Evolutionary conservation across 305 asterid genomes (phyloP), one percentile per base, ranked within the genome.

Genomic region (Ilex paraguariensis): DNA sequence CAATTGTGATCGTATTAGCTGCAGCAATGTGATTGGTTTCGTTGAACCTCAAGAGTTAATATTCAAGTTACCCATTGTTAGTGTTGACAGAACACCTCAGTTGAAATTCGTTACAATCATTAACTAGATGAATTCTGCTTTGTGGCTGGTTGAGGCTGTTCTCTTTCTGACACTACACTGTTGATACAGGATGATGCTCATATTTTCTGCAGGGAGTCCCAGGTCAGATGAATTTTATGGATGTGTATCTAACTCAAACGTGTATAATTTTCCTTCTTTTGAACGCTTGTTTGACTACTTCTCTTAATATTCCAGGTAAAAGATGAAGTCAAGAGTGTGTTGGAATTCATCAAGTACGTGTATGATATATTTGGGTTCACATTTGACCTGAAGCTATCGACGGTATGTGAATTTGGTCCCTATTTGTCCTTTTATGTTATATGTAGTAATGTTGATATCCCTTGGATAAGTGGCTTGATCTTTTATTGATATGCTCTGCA

Each of bases 141-240:
- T 8, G 9, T 36, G 42, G 42, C 7, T 36, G 42, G 42, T 36
- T 36, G 42, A 36, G 42, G 42, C 42, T 36, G 42, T 21, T 21
- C 42, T 36, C 42, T 59, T 61, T 75, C 60, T 77, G 75, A 80
- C 70, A 59, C 71, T 62, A 61, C 39, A 60, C 13, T 73, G 42
- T 66, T 86, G 48, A 59, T 67, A 63, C 95, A 93, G 99, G 99
- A 94, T 84, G 99, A 94, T 79, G 95, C 99, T 64, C 99, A 94
- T 75, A 94, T 94, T 73, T 91, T 94, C 80, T 91, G 99, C 85
- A 79, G 96, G 84, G 98, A 94, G 77, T 84, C 94, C 68, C 99
- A 94, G 77, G 99, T 90, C 72, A 75, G 82, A 66, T 67, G 13
- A 42, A 46, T 21, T 62, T 58, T 70, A 72, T 72, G 64, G 21